These are phyloP conservation scores for Podospora tetraspora DNA, from an alignment of 495 filamentous ascomycete species.

Conservation along the genomic window DNA sequence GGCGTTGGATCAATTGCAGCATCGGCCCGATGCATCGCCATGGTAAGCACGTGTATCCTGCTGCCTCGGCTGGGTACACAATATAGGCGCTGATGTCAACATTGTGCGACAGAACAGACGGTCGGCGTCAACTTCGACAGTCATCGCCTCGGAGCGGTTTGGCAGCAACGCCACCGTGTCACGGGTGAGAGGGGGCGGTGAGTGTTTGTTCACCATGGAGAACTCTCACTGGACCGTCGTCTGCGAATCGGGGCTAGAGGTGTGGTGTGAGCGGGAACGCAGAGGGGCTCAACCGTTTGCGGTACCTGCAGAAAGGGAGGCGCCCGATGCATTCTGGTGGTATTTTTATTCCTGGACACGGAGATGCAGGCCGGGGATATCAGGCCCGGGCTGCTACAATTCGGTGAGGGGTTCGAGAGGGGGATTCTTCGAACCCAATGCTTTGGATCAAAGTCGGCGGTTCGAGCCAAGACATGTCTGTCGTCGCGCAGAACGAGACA, in stretches of 20 bases:
- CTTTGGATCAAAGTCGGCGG: neutral
- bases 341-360: neutral
- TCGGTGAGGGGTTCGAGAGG: no score
- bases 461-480: neutral
- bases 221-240: neutral
- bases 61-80: neutral
- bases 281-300: neutral
- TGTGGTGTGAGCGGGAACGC: constrained; percentile 1
- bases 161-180: neutral
- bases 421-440: neutral
- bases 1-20: no score
- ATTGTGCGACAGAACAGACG: neutral
- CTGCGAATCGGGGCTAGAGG: neutral
- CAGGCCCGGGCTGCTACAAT: neutral
- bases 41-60: neutral
- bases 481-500: neutral
- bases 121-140: neutral
- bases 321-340: neutral
- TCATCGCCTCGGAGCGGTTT: neutral
- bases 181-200: neutral
- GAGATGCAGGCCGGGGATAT: neutral
- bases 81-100: neutral
- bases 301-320: neutral
- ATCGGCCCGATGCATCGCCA: neutral
- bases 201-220: neutral